Base-by-base conservation (phyloP, 805 yeast genomes). In the Ogataea naganishii region DNA sequence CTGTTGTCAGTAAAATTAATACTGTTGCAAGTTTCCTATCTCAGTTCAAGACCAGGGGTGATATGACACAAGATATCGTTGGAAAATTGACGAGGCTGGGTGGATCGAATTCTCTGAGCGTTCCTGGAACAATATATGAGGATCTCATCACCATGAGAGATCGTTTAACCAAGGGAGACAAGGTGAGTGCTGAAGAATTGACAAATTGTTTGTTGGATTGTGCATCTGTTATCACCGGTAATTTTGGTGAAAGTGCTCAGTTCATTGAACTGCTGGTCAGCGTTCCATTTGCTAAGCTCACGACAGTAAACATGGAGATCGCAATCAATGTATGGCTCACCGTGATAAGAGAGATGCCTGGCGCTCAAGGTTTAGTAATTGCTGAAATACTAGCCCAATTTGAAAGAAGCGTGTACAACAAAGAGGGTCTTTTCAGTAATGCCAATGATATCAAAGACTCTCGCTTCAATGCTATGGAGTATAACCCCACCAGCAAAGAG, bases 321-420 rank as follows among this genome's bases (percentile, higher is more conserved):
- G 83, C 88, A 1, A 72, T 78, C 11, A 69, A 75, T n/a, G 66
- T 78, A 18, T 89, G 97, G 97, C 61, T 81, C 24, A 74, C 84
- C 26, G 67, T 83, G 13, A 72, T 81, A 57, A 75, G 77, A 34
- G 84, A 80, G 39, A 65, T 74, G 27, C 72, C 78, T 0, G 64
- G 65, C 16, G 43, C 78, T 22, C 67, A 86, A 1, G 57, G 69
- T 18, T 53, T 72, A n/a, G 46, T 89, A 8, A 51, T 88, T 14
- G 64, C 81, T 5, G 92, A 81, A 38, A 72, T 92, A 19, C 69
- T 78, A 17, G 61, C 65, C 25, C 66, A 69, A 32, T 83, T 94
- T 81, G 82, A 77, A 51, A 55, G 58, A 22, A 69, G 89, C 1
- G 70, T 85, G 25, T 64, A 69, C 20, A 56, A 64, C 18, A 58